Conservation (phyloP, 2,329 filamentous ascomycete species). For the Rhytidhysteron rufulum region DNA sequence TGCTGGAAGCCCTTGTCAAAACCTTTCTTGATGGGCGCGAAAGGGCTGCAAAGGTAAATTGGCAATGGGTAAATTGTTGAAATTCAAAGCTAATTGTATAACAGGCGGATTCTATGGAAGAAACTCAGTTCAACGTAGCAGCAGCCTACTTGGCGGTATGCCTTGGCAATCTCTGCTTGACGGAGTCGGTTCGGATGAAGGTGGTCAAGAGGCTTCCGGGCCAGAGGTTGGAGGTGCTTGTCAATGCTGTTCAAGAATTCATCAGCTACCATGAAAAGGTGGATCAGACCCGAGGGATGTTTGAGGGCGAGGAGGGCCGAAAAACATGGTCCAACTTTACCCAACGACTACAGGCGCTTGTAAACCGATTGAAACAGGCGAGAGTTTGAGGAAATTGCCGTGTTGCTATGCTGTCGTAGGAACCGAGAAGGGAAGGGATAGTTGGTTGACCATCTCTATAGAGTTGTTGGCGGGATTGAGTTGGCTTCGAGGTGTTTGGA, state of each 20-base stretch:
- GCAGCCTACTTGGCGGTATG: constrained; percentile 84
- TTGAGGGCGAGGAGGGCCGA: constrained; percentile 46
- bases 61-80: not conserved
- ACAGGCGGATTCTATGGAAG: constrained; percentile 56
- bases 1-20: constrained; percentile 58
- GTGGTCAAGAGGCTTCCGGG: constrained; percentile 44
- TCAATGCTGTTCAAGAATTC: constrained; percentile 61
- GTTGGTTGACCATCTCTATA: not conserved
- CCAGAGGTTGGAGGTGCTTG: constrained; percentile 46
- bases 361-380: constrained; percentile 39
- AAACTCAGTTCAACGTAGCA: constrained; percentile 75
- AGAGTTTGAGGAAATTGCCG: not conserved
- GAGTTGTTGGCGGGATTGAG: not conserved
- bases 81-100: constrained; percentile 10
- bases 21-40: constrained; percentile 67
- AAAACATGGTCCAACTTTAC: constrained; percentile 50
- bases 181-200: constrained; percentile 40
- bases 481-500: not conserved
- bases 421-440: not conserved
- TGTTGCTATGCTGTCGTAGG: not conserved
- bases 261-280: constrained; percentile 57
- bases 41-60: constrained; percentile 63
- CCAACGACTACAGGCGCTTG: constrained; percentile 50
- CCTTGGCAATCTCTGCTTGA: constrained; percentile 73
- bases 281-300: constrained; percentile 44